Conservation (phyloP, 495 filamentous ascomycete species). For the Chaetomium cochliodes region DNA sequence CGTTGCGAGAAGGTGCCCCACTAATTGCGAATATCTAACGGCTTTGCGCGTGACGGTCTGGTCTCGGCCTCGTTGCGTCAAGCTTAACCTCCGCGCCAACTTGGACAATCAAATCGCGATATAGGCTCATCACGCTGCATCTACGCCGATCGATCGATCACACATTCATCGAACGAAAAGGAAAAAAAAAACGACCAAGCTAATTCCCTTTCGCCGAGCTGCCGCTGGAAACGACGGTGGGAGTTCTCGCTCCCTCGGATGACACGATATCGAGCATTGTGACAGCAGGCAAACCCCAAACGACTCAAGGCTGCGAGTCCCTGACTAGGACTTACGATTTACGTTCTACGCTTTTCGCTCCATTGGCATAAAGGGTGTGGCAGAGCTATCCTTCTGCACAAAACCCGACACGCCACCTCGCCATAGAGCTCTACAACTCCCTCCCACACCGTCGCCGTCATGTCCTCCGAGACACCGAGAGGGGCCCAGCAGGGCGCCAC, state of each 20-base stretch:
- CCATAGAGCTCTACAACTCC: no score
- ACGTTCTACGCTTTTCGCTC: not conserved
- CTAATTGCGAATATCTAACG: constrained; percentile 2
- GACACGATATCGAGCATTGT: not conserved
- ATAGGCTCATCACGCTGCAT: not conserved
- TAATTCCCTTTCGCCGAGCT: not conserved
- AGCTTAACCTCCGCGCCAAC: not conserved
- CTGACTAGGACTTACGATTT: not conserved
- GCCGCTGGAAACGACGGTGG: not conserved
- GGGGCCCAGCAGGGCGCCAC: constrained; percentile 29
- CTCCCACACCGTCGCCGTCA: constrained; percentile 22
- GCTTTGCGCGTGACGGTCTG: not conserved
- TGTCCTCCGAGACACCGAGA: constrained; percentile 21
- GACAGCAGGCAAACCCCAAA: no score
- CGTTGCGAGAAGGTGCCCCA: not conserved
- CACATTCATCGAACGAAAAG: not conserved
- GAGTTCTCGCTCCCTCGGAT: not conserved
- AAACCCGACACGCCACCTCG: not conserved
- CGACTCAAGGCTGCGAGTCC: not conserved
- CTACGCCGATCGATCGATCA: not conserved
- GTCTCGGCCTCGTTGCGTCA: not conserved
- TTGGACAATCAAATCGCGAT: not conserved
- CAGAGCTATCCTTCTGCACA: not conserved
- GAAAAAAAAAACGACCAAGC: not conserved
- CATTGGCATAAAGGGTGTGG: not conserved